Conservation (phyloP, 1,284 basidiomycete species). For the Wolfiporia cocos region DNA sequence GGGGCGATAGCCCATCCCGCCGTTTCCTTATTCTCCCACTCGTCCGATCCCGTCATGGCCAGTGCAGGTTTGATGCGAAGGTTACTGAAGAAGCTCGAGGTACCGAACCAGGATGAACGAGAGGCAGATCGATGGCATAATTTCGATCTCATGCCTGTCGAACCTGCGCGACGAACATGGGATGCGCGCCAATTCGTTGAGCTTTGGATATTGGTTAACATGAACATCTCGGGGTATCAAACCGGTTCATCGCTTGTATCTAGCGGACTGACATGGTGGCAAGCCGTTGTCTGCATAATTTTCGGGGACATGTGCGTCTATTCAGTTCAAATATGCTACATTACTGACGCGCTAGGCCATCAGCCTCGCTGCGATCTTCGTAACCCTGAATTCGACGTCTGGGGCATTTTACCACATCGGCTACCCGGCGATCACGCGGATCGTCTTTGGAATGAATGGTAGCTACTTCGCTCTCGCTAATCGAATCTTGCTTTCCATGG, state of each 20-base stretch:
- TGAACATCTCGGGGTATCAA: slow-evolving; percentile 18
- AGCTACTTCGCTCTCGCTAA: slow-evolving; percentile 20
- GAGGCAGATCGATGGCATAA: slow-evolving; percentile 16
- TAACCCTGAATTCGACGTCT: slow-evolving; percentile 7
- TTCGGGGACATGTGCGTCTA: slow-evolving; percentile 11
- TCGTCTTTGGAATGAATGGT: slow-evolving; percentile 16
- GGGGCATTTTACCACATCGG: slow-evolving; percentile 19
- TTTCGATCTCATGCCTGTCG: slow-evolving; percentile 17
- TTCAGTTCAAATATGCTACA: too few relatives aligned
- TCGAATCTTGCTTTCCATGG: slow-evolving; percentile 16
- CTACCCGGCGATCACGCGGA: slow-evolving; percentile 17
- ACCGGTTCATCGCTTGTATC: slow-evolving; percentile 17
- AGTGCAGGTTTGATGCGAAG: too few relatives aligned
- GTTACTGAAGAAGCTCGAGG: slow-evolving; percentile 13
- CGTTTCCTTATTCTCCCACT: too few relatives aligned
- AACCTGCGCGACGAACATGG: slow-evolving; percentile 17
- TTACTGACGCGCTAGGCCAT: too few relatives aligned
- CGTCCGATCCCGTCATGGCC: too few relatives aligned
- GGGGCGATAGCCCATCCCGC: too few relatives aligned
- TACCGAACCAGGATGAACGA: slow-evolving; percentile 10
- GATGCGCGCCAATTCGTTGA: slow-evolving; percentile 17
- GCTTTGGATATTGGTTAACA: slow-evolving; percentile 17
- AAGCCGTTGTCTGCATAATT: slow-evolving; percentile 16
- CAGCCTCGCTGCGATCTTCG: slow-evolving; percentile 2
- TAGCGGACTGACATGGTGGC: slow-evolving; percentile 17